Evolutionary conservation across 169 alveolate genomes (phyloP), one percentile per base, ranked within the genome.

Genomic region (Plasmodium cynomolgi): DNA sequence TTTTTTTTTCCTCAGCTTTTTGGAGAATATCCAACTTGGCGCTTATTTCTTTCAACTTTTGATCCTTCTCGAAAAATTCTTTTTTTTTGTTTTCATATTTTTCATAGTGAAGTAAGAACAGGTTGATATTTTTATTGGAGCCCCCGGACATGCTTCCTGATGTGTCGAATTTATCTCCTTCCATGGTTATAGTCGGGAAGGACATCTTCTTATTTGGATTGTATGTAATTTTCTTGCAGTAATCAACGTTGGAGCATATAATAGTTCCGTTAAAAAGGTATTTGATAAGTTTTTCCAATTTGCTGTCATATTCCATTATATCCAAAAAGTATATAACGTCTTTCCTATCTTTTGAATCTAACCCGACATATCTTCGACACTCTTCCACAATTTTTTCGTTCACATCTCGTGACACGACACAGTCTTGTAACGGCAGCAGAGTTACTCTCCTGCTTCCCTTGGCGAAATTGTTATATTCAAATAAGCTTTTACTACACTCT

Each of bases 91-190:
- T 92, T 74, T 88, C 83, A 50, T 95, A 29, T 75, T 82, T 93
- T 34, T 90, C 94, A 90, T 90, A 90, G 72, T 90, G 84, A 80
- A 71, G 81, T 37, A 96, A 91, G 39, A 93, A 92, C 62, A 92
- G 83, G 41, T 93, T 91, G 74, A 95, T 93, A 68, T 96, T 96
- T 80, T 95, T 96, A 79, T 92, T 93, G 6, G 97, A 97, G 3
- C 99, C 99, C 26, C 99, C 99, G 0, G 97, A 95, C 96, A 98
- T 96, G 33, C 97, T 95, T 72, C 99, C 99, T 26, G 94, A 93
- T 5, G 98, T 98, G 80, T 98, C 98, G 77, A 97, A 97, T 56
- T 95, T 97, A 95, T 98, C 99, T 29, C 99, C 99, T 62, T 98
- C 98, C 26, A 97, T 79, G 34, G 99, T 97, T 0, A 98, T 99